Conservation (phyloP, 768 basidiomycete species). For the Stropharia rugosoannulata region DNA sequence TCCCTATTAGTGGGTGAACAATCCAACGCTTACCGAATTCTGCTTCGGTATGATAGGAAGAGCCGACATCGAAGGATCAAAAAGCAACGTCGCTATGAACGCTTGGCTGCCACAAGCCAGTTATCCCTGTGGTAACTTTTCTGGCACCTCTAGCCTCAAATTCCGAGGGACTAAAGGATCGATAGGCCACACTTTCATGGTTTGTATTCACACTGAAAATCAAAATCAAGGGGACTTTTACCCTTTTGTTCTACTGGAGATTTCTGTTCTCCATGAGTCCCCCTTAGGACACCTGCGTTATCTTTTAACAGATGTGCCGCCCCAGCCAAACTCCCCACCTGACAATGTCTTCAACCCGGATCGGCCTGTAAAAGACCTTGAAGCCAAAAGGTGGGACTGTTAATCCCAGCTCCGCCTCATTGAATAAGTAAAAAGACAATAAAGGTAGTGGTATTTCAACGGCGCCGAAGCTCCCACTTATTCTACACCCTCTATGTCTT, state of each 20-base stretch:
- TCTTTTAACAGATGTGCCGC: constrained; percentile 80
- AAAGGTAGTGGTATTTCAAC: constrained; percentile 83
- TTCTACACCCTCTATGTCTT: constrained; percentile 81
- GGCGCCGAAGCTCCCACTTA: constrained; percentile 78
- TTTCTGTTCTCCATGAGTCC: constrained; percentile 80
- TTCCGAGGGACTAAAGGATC: constrained; percentile 80
- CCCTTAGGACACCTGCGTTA: constrained; percentile 82
- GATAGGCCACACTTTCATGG: constrained; percentile 83
- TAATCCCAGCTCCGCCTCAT: constrained; percentile 71
- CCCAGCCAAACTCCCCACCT: constrained; percentile 84
- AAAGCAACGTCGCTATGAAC: constrained; percentile 84
- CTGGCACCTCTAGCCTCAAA: constrained; percentile 81
- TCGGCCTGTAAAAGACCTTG: constrained; percentile 66
- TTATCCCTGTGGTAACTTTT: constrained; percentile 80
- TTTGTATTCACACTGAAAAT: constrained; percentile 82
- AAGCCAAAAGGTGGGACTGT: constrained; percentile 69
- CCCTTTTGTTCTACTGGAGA: constrained; percentile 79
- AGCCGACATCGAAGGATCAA: constrained; percentile 83
- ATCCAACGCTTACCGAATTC: constrained; percentile 80
- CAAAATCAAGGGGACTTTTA: constrained; percentile 81
- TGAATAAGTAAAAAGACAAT: constrained; percentile 80
- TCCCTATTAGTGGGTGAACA: constrained; percentile 75
- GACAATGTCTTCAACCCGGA: constrained; percentile 75
- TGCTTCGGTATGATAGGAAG: constrained; percentile 82
- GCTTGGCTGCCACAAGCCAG: constrained; percentile 82